Evolutionary conservation across 2,329 filamentous ascomycete species (phyloP).

Genomic region (Scedosporium apiospermum): DNA sequence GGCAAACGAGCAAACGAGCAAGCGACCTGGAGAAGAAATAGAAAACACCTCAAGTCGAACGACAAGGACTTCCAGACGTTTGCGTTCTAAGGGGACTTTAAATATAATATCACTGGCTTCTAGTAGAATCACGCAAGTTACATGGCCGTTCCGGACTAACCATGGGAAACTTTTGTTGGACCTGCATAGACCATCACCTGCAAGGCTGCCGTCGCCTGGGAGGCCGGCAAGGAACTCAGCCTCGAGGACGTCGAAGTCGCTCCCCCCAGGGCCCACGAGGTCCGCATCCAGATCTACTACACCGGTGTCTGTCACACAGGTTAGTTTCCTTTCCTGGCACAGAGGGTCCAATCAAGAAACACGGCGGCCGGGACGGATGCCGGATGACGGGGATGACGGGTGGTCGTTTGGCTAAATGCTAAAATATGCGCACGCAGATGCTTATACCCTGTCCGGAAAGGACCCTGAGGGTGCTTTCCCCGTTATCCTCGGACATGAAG

Average conservation of each 20-base stretch:
- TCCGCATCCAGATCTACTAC: slow-evolving; percentile 94
- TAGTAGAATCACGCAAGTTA: neutral
- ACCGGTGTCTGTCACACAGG: slow-evolving; percentile 98
- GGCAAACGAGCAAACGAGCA: neutral
- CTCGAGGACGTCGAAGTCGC: slow-evolving; percentile 90
- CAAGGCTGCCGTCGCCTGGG: slow-evolving; percentile 97
- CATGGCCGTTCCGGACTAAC: neutral
- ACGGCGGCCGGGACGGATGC: neutral
- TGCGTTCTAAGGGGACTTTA: no score
- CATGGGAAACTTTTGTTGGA: neutral
- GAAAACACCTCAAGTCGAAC: neutral
- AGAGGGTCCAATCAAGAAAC: neutral
- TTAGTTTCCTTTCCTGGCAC: slow-evolving; percentile 24
- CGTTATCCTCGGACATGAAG: slow-evolving; percentile 81
- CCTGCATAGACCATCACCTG: slow-evolving; percentile 73
- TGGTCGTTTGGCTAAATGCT: neutral
- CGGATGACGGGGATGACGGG: no score
- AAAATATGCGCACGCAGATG: slow-evolving; percentile 47
- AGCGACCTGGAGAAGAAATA: neutral
- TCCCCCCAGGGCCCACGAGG: slow-evolving; percentile 83
- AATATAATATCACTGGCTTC: no score
- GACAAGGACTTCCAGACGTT: no score
- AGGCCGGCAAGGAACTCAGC: slow-evolving; percentile 78
- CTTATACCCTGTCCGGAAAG: slow-evolving; percentile 91
- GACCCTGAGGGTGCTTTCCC: slow-evolving; percentile 94